Conservation (phyloP, 2,329 filamentous ascomycete genomes). For the Zopfia rhizophila region DNA sequence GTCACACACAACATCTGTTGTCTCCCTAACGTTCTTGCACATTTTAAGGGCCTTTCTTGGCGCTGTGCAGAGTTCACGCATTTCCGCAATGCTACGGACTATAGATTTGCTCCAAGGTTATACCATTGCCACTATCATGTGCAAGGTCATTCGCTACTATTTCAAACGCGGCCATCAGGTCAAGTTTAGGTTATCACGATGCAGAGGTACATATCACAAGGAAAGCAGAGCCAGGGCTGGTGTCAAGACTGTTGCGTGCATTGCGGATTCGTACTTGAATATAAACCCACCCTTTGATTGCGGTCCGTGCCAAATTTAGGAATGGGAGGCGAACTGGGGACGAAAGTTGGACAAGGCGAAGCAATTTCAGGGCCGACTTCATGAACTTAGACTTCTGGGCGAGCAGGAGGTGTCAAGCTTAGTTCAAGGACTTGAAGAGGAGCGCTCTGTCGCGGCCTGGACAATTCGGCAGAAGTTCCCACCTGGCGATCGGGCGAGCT, state of each 20-base stretch:
- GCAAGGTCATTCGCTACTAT: conserved; percentile 44
- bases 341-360: conserved; percentile 27
- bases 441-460: conserved; percentile 27
- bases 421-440: conserved; percentile 21
- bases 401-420: conserved; percentile 15
- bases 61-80: too few species aligned
- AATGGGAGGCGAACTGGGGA: conserved; percentile 29
- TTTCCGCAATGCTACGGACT: too few species aligned
- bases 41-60: too few species aligned
- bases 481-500: conserved; percentile 5
- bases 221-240: conserved; percentile 8
- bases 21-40: too few species aligned
- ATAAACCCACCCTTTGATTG: conserved; percentile 29
- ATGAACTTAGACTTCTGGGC: conserved; percentile 10
- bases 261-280: conserved; percentile 33
- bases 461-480: conserved; percentile 19
- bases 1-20: too few species aligned
- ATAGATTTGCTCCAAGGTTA: too few species aligned
- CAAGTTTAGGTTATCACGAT: conserved; percentile 41
- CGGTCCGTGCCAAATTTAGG: conserved; percentile 32
- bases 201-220: conserved; percentile 45
- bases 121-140: conserved; percentile 40
- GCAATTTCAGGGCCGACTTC: conserved; percentile 16
- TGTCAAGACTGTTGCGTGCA: conserved; percentile 36
- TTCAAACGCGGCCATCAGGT: conserved; percentile 47